Evolutionary conservation across 768 basidiomycete genomes (phyloP).

Genomic region (Chiua virens): DNA sequence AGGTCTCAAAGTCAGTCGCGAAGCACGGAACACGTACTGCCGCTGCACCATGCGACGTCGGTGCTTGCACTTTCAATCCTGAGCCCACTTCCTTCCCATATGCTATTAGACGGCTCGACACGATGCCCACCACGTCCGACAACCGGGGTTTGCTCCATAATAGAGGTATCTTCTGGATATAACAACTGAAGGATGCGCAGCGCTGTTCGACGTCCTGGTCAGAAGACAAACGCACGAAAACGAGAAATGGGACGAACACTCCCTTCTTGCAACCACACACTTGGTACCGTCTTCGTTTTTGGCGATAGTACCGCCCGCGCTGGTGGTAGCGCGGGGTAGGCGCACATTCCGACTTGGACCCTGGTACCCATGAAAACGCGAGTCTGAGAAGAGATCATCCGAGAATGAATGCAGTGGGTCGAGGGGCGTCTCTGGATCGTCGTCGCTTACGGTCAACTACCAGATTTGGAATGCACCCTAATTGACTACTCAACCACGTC

Average conservation of each 20-base stretch:
- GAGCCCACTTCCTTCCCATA: constrained; percentile 76
- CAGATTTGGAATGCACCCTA: constrained; percentile 4
- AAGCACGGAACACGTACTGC: constrained; percentile 43
- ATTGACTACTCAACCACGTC: no score
- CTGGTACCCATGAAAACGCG: constrained; percentile 43
- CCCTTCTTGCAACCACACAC: constrained; percentile 77
- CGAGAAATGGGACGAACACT: constrained; percentile 49
- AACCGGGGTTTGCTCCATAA: constrained; percentile 53
- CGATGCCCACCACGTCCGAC: constrained; percentile 63
- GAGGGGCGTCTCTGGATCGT: constrained; percentile 27
- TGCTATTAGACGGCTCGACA: constrained; percentile 71
- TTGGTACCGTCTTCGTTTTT: constrained; percentile 63
- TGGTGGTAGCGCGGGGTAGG: constrained; percentile 55
- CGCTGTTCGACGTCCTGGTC: constrained; percentile 37
- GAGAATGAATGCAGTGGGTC: constrained; percentile 13
- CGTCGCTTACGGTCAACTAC: constrained; percentile 8
- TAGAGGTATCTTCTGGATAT: constrained; percentile 40
- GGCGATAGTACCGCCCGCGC: constrained; percentile 66
- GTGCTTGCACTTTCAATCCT: constrained; percentile 79
- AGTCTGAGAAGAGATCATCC: constrained; percentile 40
- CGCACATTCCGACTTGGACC: constrained; percentile 55
- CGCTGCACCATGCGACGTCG: constrained; percentile 79
- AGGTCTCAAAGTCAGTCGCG: not conserved
- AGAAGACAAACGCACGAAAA: constrained; percentile 2
- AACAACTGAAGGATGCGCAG: constrained; percentile 60